Conservation (phyloP, 192 early-diverging fungal genomes). For the Entophlyctis helioformis region DNA sequence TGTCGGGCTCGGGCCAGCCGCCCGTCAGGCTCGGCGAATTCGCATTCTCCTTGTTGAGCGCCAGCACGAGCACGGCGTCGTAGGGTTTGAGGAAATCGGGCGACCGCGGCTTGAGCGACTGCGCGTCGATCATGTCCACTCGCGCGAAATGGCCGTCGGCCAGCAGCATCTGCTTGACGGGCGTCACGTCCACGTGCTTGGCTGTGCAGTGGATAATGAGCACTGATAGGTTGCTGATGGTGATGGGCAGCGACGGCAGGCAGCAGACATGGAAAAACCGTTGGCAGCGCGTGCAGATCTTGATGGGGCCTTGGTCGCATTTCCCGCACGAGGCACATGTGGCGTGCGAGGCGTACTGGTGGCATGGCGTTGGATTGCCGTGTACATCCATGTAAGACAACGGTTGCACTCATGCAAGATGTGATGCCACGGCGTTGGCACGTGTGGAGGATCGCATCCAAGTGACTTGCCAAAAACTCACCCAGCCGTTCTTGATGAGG, state of each 20-base stretch:
- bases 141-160: neutral
- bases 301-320: neutral
- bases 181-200: neutral
- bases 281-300: neutral
- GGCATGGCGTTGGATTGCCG: neutral
- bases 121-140: conserved; percentile 1
- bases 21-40: no score
- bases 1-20: conserved; percentile 2
- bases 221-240: neutral
- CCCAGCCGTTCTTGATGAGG: conserved; percentile 5
- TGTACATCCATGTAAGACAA: neutral
- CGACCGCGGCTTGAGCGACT: neutral
- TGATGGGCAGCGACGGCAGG: neutral
- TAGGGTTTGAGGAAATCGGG: neutral
- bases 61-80: neutral
- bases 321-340: neutral
- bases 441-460: no score
- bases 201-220: neutral
- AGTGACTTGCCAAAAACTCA: neutral
- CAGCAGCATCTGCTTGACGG: neutral
- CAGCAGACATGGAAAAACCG: conserved; percentile 1
- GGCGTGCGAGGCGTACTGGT: conserved; percentile 1
- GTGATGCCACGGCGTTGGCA: no score
- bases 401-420: no score
- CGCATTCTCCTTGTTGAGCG: neutral